Conservation (phyloP, 441 rosid species). For the Populus hybrid region DNA sequence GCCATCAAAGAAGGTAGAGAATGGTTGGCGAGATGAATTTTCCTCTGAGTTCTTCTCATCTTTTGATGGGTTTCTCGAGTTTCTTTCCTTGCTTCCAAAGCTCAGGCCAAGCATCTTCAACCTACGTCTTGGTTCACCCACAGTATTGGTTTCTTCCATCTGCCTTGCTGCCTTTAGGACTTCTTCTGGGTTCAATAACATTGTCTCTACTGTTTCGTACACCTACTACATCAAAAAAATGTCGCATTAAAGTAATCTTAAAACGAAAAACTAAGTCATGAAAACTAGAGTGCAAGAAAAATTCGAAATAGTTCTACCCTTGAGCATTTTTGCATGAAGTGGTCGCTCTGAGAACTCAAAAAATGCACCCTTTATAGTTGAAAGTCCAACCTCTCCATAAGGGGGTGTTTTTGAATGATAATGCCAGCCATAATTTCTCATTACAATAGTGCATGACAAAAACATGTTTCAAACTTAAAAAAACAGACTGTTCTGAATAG, state of each 20-base stretch:
- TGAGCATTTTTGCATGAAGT: too few species aligned
- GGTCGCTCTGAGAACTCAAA: background rate
- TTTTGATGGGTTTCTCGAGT: slow-evolving; percentile 32
- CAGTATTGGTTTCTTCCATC: slow-evolving; percentile 25
- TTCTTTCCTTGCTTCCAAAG: slow-evolving; percentile 49
- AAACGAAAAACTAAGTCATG: background rate
- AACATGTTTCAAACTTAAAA: background rate
- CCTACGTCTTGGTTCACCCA: slow-evolving; percentile 39
- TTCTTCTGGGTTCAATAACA: slow-evolving; percentile 61
- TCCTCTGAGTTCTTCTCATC: slow-evolving; percentile 37
- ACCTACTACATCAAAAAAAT: slow-evolving; percentile 35
- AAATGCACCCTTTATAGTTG: background rate
- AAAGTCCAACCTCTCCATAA: background rate
- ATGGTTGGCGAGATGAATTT: slow-evolving; percentile 44
- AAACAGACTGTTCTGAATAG: background rate
- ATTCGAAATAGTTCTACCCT: background rate
- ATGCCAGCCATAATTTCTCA: background rate
- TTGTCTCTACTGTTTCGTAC: slow-evolving; percentile 60
- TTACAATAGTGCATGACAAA: background rate
- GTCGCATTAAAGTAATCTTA: background rate
- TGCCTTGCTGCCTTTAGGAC: slow-evolving; percentile 50
- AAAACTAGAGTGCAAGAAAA: background rate
- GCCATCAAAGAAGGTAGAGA: slow-evolving; percentile 57
- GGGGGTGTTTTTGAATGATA: background rate
- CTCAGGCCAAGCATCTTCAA: slow-evolving; percentile 47